Conservation (phyloP, 345 rosid genomes). For the Theobroma cacao region DNA sequence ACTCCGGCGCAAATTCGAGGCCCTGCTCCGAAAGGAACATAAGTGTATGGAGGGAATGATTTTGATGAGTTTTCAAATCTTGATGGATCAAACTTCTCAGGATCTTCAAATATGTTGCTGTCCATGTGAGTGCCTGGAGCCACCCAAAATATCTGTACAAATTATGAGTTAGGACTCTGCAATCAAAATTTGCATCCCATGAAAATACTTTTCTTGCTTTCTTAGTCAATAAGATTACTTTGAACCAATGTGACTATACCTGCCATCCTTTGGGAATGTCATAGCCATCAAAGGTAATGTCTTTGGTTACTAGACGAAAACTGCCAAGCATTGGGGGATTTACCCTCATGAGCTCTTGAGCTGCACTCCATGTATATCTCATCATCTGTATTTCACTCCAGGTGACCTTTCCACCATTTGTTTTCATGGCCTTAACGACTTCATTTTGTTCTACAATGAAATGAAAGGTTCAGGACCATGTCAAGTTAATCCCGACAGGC, state of each 20-base stretch:
- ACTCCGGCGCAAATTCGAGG: conserved; percentile 3
- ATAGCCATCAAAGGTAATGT: conserved; percentile 3
- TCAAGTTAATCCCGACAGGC: neutral
- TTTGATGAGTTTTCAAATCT: conserved; percentile 2
- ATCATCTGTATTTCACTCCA: conserved; percentile 14
- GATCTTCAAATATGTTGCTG: conserved; percentile 8
- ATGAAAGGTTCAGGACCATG: neutral
- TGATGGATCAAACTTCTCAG: conserved; percentile 13
- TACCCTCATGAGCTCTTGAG: conserved; percentile 13
- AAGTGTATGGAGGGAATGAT: conserved; percentile 10
- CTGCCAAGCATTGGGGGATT: conserved; percentile 15
- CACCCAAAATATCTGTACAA: conserved; percentile 13
- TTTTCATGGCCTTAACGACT: neutral
- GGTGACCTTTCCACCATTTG: neutral
- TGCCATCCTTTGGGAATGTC: conserved; percentile 11
- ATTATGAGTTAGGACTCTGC: neutral
- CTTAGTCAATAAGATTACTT: neutral
- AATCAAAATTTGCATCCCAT: neutral
- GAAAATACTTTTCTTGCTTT: neutral
- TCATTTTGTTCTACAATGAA: conserved; percentile 5
- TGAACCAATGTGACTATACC: neutral
- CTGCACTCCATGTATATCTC: conserved; percentile 16
- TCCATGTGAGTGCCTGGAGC: conserved; percentile 15
- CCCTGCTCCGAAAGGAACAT: conserved; percentile 11
- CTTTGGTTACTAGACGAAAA: conserved; percentile 8